These are phyloP conservation scores for Isatis tinctoria DNA, from an alignment of 345 rosid genomes.

Conservation along the genomic window DNA sequence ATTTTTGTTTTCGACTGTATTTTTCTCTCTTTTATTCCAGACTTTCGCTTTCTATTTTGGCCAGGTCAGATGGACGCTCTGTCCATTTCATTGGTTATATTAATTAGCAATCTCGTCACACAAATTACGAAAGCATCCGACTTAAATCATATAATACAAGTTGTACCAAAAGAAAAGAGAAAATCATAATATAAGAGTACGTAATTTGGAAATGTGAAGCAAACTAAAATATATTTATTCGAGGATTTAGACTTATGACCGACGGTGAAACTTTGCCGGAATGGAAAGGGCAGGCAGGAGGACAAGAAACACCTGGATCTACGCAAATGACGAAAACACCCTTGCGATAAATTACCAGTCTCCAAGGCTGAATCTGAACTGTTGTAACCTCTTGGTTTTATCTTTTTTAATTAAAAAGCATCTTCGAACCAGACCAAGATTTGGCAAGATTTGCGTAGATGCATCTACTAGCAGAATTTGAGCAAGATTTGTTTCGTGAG, in stretches of 20 bases:
- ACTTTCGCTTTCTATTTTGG: neutral
- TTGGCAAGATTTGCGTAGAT: too few species aligned
- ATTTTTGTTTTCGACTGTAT: neutral
- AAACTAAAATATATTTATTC: too few species aligned
- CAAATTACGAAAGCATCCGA: neutral
- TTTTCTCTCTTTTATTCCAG: neutral
- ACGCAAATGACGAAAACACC: constrained; percentile 8
- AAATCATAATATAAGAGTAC: too few species aligned
- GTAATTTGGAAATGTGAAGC: too few species aligned
- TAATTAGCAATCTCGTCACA: neutral
- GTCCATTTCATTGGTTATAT: neutral
- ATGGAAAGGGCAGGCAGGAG: neutral
- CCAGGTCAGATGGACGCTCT: constrained; percentile 10
- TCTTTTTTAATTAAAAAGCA: too few species aligned
- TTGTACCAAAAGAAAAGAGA: too few species aligned
- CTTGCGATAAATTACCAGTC: neutral
- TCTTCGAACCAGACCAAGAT: neutral
- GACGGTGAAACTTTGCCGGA: neutral
- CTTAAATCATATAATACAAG: too few species aligned
- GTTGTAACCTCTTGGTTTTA: too few species aligned
- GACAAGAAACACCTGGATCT: neutral
- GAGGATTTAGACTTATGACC: neutral
- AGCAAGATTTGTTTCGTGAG: too few species aligned
- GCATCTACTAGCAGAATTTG: too few species aligned
- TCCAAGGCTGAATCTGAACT: too few species aligned